A percentile compares a stretch with the other conserved stretches of the same genome.
Conservation (phyloP, 768 basidiomycete genomes). For the Cystobasidium ongulense region DNA sequence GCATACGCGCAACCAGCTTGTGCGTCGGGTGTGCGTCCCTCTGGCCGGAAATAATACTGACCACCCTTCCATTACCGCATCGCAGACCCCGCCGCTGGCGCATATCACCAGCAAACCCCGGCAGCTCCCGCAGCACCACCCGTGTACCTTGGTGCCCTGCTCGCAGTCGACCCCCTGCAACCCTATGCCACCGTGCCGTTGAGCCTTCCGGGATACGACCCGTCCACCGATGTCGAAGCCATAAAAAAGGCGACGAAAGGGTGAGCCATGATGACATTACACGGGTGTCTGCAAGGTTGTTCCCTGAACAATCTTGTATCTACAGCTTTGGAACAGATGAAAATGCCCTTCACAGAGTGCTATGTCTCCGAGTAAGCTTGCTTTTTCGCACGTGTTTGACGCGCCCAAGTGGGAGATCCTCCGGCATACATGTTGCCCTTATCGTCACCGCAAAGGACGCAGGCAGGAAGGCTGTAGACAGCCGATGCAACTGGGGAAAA, state of each 20-base stretch:
- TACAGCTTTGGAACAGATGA: conserved; percentile 37
- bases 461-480: no score
- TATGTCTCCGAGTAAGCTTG: not conserved
- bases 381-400: not conserved
- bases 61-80: no score
- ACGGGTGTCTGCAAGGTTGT: not conserved
- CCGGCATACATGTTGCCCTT: no score
- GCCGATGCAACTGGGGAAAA: no score
- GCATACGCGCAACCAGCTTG: no score
- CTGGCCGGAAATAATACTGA: no score
- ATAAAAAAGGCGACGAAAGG: conserved; percentile 48
- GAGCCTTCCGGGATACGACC: conserved; percentile 1
- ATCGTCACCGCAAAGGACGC: no score
- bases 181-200: not conserved
- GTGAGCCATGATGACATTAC: not conserved
- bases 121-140: not conserved
- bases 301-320: not conserved
- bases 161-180: conserved; percentile 7
- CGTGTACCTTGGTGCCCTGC: not conserved
- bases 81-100: not conserved
- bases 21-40: no score
- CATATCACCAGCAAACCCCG: not conserved
- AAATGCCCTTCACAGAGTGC: conserved; percentile 1
- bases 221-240: conserved; percentile 44
- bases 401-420: no score